Base-by-base conservation (phyloP, 208 protist genomes). In the Trypanosoma mega region DNA sequence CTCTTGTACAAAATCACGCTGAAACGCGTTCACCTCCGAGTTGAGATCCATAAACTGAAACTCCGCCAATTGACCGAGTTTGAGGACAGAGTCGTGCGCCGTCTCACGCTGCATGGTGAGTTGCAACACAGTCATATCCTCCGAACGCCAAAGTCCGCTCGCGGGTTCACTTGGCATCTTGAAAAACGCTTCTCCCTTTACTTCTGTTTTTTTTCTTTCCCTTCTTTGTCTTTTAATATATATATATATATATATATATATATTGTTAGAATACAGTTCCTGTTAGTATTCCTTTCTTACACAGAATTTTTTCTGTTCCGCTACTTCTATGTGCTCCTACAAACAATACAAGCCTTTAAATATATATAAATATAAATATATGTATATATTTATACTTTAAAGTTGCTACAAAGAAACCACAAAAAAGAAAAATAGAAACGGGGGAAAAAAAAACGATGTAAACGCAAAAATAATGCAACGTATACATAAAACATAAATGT, bases 1-100 rank as follows among this genome's bases (percentile, higher is more conserved):
- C 53, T 99, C 97, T 41, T 93, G 84, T 7, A 98, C 96, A 60
- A 98, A 99, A 58, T 96, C 85, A 23, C 98, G 92, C 75, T 98
- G 95, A 71, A 99, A 99, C 23, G 94, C 80, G 52, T 85, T 97
- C n/a, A 98, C 74, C 21, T 94, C 72, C n/a, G 48, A 52, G 78
- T 96, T 93, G 59, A 99, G 78, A 76, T 99, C 98, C 41, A 83
- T 81, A 56, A 99, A 99, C 84, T 99, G 91, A 60, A 99, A 90
- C 50, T 85, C 53, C 20, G 97, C 97, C 5, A 98, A 71, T 55
- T 97, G 80, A 23, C 98, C 98, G 3, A 99, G 76, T 73, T 97
- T 93, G 21, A 97, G 68, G 14, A 99, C 90, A 5, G 96, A 95
- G 50, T 98, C 93, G 63, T 99, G 98, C 34, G 92, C 96, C 14